Base-by-base conservation (phyloP, 441 rosid genomes). In the Macaranga tanarius region DNA sequence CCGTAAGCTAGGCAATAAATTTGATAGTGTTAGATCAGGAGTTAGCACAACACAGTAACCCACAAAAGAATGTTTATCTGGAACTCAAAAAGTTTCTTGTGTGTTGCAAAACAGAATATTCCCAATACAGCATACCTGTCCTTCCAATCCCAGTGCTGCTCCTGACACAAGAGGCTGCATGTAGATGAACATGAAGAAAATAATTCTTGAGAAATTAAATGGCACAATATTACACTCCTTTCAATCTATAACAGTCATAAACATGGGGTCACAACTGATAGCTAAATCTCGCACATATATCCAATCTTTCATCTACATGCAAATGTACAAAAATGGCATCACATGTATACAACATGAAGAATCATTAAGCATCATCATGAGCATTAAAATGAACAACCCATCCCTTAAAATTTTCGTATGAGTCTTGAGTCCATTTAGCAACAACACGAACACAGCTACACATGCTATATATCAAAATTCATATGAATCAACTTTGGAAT, bases 81-180 rank as follows among this genome's bases (percentile, higher is more conserved):
- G 9, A 80, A 22, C 73, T 11, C 3, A 34, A 45, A 67, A 40
- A 42, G 42, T 13, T 13, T 66, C 9, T 67, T 40, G 10, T 23
- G 56, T 17, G 58, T 58, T 38, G 34, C 38, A 65, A 59, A 17
- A 69, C 73, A 38, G 23, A 40, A 50, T 10, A 68, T 58, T 28
- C 70, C 44, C 40, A 38, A 57, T 64, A 70, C 8, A 31, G 42
- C 59, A 68, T 86, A 92, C 99, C 97, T 94, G 99, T 66, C 99
- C 99, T 70, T 95, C 98, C 80, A 91, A 78, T 74, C 99, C 99
- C 69, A 95, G 75, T 5, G 98, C 99, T 83, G 99, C 99, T 45
- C 98, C 99, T 0, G 99, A 95, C 50, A 92, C 99, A 74, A 95
- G 88, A 82, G 99, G 98, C 98, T 95, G 86, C 82, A 81, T 42